Conservation (phyloP, 441 rosid species). For the Gossypium gossypioides region DNA sequence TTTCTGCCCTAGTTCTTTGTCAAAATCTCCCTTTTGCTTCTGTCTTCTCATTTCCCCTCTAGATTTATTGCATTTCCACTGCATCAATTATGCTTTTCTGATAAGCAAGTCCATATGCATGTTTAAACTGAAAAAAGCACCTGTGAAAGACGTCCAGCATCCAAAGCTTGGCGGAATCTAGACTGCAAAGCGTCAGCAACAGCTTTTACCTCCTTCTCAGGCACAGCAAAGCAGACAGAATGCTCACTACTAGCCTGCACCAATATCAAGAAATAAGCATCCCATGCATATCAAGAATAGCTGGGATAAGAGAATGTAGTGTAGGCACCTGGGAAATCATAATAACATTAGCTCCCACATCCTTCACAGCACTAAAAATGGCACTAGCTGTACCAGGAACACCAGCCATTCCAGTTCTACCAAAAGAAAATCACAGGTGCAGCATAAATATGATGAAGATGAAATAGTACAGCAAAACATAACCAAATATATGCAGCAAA, state of each 20-base stretch:
- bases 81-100: background rate
- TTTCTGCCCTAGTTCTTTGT: background rate
- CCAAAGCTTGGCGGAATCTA: slow-evolving; percentile 71
- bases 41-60: background rate
- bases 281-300: background rate
- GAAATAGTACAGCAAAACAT: background rate
- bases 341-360: slow-evolving; percentile 93
- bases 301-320: slow-evolving; percentile 8
- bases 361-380: slow-evolving; percentile 89
- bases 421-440: slow-evolving; percentile 12
- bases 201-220: slow-evolving; percentile 82
- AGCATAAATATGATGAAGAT: background rate
- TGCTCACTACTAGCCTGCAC: slow-evolving; percentile 91
- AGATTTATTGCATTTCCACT: background rate
- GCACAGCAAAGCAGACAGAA: slow-evolving; percentile 93
- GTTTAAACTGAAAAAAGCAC: slow-evolving; percentile 23
- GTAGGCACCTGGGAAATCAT: slow-evolving; percentile 83
- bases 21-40: background rate
- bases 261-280: slow-evolving; percentile 22
- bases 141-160: slow-evolving; percentile 94
- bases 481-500: slow-evolving; percentile 6
- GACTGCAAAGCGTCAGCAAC: slow-evolving; percentile 74
- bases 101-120: background rate
- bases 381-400: slow-evolving; percentile 94
- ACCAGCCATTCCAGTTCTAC: slow-evolving; percentile 98